Evolutionary conservation across 345 rosid species (phyloP).

Genomic region (Excoecaria agallocha): DNA sequence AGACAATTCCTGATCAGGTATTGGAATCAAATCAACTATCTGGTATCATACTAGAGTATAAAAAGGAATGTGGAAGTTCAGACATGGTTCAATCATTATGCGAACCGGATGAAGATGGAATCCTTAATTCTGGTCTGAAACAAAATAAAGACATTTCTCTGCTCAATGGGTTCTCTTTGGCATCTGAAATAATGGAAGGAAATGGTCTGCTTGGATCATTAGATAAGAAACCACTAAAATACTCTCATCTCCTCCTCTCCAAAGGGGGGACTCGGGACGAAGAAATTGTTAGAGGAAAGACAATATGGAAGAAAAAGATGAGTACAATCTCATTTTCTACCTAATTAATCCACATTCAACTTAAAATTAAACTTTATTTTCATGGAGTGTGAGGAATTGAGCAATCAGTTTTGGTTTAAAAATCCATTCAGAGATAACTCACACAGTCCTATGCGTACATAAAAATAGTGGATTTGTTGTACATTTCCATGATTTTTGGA

Average conservation of each 20-base stretch:
- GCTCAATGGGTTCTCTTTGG: conserved; percentile 39
- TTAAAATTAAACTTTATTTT: background rate
- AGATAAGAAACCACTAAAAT: conserved; percentile 30
- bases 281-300: conserved; percentile 62
- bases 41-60: conserved; percentile 45
- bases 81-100: conserved; percentile 58
- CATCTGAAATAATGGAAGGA: conserved; percentile 45
- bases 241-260: conserved; percentile 53
- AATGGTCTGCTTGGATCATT: conserved; percentile 39
- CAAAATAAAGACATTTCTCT: conserved; percentile 17
- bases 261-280: conserved; percentile 31
- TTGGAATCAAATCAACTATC: conserved; percentile 48
- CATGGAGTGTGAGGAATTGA: background rate
- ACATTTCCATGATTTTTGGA: background rate
- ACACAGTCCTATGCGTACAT: background rate
- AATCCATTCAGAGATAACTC: background rate
- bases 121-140: conserved; percentile 21
- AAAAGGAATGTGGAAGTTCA: conserved; percentile 58
- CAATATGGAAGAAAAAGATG: conserved; percentile 50
- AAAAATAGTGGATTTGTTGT: background rate
- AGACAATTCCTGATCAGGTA: conserved; percentile 54
- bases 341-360: background rate
- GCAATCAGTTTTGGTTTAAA: too few species aligned
- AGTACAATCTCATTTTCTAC: conserved; percentile 24
- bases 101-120: conserved; percentile 48